Percentiles rank a stretch among this genome's conserved stretches.
phyloP scores from a whole-genome alignment of 352 stramenopile species.

The Globisporangium yorkense region DNA sequence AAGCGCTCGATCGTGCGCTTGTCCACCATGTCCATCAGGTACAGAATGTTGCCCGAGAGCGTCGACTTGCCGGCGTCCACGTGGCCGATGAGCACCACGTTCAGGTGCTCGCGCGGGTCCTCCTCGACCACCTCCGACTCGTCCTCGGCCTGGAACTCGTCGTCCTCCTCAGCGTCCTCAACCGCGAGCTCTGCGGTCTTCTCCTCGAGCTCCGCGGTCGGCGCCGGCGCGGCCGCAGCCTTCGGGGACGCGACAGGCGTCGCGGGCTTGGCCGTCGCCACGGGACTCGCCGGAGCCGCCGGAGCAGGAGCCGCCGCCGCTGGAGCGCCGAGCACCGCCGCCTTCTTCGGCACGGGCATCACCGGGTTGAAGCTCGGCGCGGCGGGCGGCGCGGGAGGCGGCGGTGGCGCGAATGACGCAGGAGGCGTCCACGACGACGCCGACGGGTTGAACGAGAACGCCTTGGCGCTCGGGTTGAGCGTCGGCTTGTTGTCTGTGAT shows the following conservation, averaged over 20 bases:
- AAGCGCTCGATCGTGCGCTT: slow-evolving; percentile 99
- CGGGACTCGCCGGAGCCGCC: slow-evolving; percentile 15
- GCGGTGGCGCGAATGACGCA: slow-evolving; percentile 26
- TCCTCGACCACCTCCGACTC: slow-evolving; percentile 80
- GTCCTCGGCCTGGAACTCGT: slow-evolving; percentile 32
- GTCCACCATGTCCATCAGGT: slow-evolving; percentile 98
- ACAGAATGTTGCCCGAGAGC: slow-evolving; percentile 97
- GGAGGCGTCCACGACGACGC: slow-evolving; percentile 60
- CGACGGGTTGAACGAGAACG: slow-evolving; percentile 77
- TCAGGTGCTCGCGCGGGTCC: slow-evolving; percentile 97
- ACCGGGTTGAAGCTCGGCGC: slow-evolving; percentile 44
- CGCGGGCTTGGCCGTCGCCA: slow-evolving; percentile 9
- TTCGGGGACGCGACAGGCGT: slow-evolving; percentile 17
- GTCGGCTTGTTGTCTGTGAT: slow-evolving; percentile 44
- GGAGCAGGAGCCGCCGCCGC: background rate
- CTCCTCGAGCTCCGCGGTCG: slow-evolving; percentile 15
- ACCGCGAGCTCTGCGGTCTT: slow-evolving; percentile 19
- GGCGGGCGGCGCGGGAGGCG: slow-evolving; percentile 29
- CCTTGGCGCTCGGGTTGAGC: slow-evolving; percentile 55
- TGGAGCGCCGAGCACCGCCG: slow-evolving; percentile 18
- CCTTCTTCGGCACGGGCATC: slow-evolving; percentile 76
- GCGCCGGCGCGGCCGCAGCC: slow-evolving; percentile 18
- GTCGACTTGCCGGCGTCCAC: slow-evolving; percentile 99
- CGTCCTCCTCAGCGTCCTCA: slow-evolving; percentile 40
- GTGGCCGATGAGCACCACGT: slow-evolving; percentile 99